Conservation (phyloP, 2,329 filamentous ascomycete genomes). For the Arthroderma uncinatum region DNA sequence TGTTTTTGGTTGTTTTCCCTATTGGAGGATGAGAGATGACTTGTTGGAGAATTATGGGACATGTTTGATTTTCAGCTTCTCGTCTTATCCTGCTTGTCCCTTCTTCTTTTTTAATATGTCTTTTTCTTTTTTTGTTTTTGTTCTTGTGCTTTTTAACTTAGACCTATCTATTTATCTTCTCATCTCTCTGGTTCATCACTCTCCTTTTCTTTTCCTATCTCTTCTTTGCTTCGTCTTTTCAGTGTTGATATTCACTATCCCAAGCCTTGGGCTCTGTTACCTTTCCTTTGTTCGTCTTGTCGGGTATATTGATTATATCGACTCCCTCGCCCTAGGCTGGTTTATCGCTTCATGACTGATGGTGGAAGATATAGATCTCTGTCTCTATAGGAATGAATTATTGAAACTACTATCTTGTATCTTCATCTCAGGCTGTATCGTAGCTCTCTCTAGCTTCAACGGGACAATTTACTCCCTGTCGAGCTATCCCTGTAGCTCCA, state of each 20-base stretch:
- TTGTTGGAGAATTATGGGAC: neutral
- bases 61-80: neutral
- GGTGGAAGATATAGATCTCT: neutral
- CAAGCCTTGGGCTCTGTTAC: neutral
- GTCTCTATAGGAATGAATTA: neutral
- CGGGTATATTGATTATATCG: neutral
- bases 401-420: neutral
- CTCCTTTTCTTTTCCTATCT: neutral
- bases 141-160: neutral
- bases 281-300: neutral
- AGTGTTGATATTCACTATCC: neutral
- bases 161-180: neutral
- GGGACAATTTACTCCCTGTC: too few species aligned
- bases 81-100: neutral
- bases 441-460: too few species aligned
- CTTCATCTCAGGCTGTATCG: too few species aligned
- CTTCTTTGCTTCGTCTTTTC: neutral
- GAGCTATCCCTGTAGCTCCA: too few species aligned
- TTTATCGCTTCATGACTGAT: neutral
- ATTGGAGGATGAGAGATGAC: neutral
- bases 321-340: neutral
- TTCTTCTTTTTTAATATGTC: neutral
- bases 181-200: neutral
- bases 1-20: neutral
- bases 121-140: neutral